Evolutionary conservation across 169 alveolate species (phyloP).

Genomic region (Plasmodium inui): DNA sequence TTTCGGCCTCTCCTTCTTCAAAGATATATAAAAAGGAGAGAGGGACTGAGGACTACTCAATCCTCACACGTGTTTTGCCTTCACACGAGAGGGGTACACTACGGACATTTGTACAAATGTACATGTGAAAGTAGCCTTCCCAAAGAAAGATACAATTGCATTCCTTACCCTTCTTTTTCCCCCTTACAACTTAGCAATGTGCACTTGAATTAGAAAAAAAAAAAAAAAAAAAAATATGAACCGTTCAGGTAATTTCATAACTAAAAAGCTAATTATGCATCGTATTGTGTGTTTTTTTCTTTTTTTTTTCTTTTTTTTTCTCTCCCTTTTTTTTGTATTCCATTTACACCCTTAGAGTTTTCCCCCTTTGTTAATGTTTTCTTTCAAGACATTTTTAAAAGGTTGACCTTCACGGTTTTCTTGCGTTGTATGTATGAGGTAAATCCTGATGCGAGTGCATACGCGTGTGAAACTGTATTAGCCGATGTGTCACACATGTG

Average conservation of each 20-base stretch:
- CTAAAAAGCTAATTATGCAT: neutral
- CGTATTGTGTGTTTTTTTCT: neutral
- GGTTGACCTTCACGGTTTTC: neutral
- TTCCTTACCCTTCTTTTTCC: neutral
- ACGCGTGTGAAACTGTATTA: neutral
- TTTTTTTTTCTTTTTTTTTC: neutral
- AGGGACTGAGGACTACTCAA: neutral
- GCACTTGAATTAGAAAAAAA: conserved; percentile 17
- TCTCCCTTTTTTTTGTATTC: neutral
- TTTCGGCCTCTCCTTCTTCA: conserved; percentile 5
- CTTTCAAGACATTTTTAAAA: neutral
- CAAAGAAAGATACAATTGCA: neutral
- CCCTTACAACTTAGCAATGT: conserved; percentile 22
- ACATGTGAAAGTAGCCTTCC: neutral
- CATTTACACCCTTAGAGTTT: neutral
- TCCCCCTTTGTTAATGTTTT: conserved; percentile 12
- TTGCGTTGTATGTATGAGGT: neutral
- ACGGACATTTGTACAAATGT: neutral
- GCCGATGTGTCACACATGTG: neutral
- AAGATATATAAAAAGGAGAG: neutral
- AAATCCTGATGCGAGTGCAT: neutral
- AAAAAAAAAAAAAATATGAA: neutral
- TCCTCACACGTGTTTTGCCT: neutral
- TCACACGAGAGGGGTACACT: neutral
- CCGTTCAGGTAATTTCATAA: conserved; percentile 30